Evolutionary conservation across 2,329 filamentous ascomycete species (phyloP).

Genomic region (Alternaria triticina): DNA sequence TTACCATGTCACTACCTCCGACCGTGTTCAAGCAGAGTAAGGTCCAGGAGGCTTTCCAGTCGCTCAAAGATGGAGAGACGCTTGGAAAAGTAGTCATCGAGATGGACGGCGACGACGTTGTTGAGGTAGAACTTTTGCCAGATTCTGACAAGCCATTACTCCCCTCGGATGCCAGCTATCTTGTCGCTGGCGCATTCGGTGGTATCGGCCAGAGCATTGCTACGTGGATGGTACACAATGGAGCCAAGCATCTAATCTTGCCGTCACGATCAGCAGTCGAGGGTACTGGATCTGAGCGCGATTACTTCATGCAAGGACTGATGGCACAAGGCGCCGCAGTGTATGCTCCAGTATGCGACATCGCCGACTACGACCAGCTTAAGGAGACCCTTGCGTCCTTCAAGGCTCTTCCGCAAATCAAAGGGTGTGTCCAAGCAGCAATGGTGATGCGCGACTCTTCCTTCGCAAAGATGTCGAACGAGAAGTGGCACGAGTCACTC

Average conservation of each 20-base stretch:
- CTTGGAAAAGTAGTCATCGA: conserved; percentile 11
- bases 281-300: conserved; percentile 5
- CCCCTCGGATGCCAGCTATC: conserved; percentile 22
- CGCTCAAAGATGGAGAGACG: conserved; percentile 14
- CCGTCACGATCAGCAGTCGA: conserved; percentile 18
- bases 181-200: conserved; percentile 32
- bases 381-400: conserved; percentile 4
- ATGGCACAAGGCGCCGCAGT: conserved; percentile 12
- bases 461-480: conserved; percentile 26
- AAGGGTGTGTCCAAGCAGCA: conserved; percentile 31
- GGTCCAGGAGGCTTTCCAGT: conserved; percentile 22
- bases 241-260: conserved; percentile 29
- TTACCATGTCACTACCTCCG: not conserved
- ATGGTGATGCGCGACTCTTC: conserved; percentile 29
- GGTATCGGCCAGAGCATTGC: conserved; percentile 31
- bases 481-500: conserved; percentile 17
- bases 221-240: conserved; percentile 24
- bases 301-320: conserved; percentile 14
- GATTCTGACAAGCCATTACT: conserved; percentile 7
- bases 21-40: conserved; percentile 15
- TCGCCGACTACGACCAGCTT: conserved; percentile 13
- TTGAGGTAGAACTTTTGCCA: conserved; percentile 6
- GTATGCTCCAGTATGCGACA: conserved; percentile 23
- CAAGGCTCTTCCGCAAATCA: conserved; percentile 24
- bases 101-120: conserved; percentile 10